Conservation (phyloP, 495 filamentous ascomycete genomes). For the Penicillium crystallinum region DNA sequence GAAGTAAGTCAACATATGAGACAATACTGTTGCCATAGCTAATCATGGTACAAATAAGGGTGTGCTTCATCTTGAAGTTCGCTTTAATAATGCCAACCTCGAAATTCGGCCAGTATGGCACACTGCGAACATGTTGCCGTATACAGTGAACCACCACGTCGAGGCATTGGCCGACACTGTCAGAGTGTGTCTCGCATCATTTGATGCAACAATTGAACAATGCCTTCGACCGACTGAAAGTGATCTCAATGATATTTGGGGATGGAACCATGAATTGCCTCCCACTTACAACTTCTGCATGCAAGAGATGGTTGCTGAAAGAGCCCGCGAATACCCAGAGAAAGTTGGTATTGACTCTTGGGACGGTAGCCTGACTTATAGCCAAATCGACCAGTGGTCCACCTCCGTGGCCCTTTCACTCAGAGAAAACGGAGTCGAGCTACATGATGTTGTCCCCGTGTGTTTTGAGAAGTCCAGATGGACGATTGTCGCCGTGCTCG, state of each 20-base stretch:
- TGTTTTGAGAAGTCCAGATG: constrained; percentile 48
- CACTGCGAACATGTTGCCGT: constrained; percentile 26
- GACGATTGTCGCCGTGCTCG: constrained; percentile 42
- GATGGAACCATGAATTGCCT: constrained; percentile 30
- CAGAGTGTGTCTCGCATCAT: constrained; percentile 21
- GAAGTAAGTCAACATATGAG: constrained; percentile 16
- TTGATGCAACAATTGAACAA: constrained; percentile 18
- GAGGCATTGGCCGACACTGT: constrained; percentile 29
- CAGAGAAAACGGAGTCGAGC: constrained; percentile 22
- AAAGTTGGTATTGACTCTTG: constrained; percentile 41
- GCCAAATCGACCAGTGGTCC: constrained; percentile 36
- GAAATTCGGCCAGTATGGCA: constrained; percentile 26
- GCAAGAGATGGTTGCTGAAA: constrained; percentile 41
- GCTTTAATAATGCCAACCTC: constrained; percentile 18
- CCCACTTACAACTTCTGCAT: constrained; percentile 35
- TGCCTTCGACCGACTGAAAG: constrained; percentile 20
- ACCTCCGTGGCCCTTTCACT: constrained; percentile 26
- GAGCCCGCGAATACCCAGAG: constrained; percentile 26
- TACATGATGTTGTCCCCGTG: constrained; percentile 34
- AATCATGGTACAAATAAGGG: constrained; percentile 11
- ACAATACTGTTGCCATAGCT: background rate
- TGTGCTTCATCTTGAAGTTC: constrained; percentile 25
- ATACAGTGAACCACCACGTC: constrained; percentile 28
- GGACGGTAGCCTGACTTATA: constrained; percentile 45
- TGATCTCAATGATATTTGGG: constrained; percentile 31